Conservation (phyloP, 1,284 basidiomycete genomes). For the Trametes hirsuta region DNA sequence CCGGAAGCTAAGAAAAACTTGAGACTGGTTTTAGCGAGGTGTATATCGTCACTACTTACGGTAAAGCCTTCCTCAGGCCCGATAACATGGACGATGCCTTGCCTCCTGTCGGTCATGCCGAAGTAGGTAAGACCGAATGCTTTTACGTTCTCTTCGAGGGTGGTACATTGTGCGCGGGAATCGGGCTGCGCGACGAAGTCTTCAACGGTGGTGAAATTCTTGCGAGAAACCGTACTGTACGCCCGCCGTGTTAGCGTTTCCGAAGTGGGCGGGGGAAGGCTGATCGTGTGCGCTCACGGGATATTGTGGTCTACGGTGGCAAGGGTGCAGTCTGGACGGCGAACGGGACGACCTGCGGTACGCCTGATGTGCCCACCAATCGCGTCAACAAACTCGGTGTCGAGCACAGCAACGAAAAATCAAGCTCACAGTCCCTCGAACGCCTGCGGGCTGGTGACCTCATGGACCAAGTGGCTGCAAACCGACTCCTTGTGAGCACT, state of each 20-base stretch:
- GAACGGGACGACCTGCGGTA: constrained; percentile 80
- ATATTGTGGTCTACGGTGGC: constrained; percentile 97
- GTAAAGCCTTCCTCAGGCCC: constrained; percentile 98
- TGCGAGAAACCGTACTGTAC: constrained; percentile 82
- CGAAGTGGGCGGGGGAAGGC: background rate
- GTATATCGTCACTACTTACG: constrained; percentile 41
- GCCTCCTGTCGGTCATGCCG: constrained; percentile 88
- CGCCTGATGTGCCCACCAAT: constrained; percentile 49
- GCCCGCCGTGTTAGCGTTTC: background rate
- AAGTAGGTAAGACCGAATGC: constrained; percentile 96
- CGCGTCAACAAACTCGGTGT: background rate
- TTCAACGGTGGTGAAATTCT: constrained; percentile 77
- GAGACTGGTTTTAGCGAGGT: constrained; percentile 38
- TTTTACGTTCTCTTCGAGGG: constrained; percentile 94
- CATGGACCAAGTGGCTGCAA: constrained; percentile 87
- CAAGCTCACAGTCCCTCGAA: constrained; percentile 86
- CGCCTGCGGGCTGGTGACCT: constrained; percentile 96
- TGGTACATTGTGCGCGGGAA: constrained; percentile 88
- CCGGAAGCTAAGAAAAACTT: constrained; percentile 68
- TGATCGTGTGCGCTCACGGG: constrained; percentile 63
- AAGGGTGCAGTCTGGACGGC: constrained; percentile 92
- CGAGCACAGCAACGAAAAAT: background rate
- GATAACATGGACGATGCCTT: constrained; percentile 96
- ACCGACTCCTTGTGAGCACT: constrained; percentile 5
- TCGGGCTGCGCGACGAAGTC: constrained; percentile 89